Evolutionary conservation across 352 stramenopile genomes (phyloP).

Genomic region (Globisporangium lucens): DNA sequence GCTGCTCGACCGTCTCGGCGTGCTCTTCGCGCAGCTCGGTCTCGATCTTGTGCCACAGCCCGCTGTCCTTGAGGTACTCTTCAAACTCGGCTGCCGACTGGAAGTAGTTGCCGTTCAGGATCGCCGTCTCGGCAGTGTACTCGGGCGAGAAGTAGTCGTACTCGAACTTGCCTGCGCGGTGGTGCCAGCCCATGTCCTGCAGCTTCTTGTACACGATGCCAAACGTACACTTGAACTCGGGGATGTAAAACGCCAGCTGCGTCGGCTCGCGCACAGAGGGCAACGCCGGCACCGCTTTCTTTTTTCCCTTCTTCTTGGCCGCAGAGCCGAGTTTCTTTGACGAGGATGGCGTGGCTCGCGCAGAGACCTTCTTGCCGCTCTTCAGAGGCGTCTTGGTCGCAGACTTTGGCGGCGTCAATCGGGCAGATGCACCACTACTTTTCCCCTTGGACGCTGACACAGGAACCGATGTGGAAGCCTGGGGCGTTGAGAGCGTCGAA

Average conservation of each 20-base stretch:
- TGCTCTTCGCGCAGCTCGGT: constrained; percentile 51
- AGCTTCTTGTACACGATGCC: constrained; percentile 62
- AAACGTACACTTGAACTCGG: constrained; percentile 70
- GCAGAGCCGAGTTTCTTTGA: constrained; percentile 17
- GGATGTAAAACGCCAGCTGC: constrained; percentile 38
- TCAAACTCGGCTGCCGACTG: constrained; percentile 56
- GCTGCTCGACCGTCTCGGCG: constrained; percentile 41
- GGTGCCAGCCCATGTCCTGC: constrained; percentile 56
- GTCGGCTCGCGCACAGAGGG: constrained; percentile 15
- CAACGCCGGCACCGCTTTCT: constrained; percentile 4
- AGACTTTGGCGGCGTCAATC: constrained; percentile 20
- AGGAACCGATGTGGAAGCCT: background rate
- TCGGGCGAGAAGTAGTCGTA: constrained; percentile 82
- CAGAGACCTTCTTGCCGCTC: constrained; percentile 21
- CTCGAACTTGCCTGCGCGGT: constrained; percentile 57
- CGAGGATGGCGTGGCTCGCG: constrained; percentile 10
- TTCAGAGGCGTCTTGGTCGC: constrained; percentile 21
- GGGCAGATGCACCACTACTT: background rate
- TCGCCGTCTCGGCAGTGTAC: constrained; percentile 51
- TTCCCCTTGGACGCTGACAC: background rate
- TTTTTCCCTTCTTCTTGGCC: constrained; percentile 21
- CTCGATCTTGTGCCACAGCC: constrained; percentile 60
- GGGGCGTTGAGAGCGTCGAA: constrained; percentile 1
- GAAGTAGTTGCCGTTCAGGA: constrained; percentile 64
- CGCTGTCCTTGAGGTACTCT: constrained; percentile 53